Evolutionary conservation across 2,329 filamentous ascomycete genomes (phyloP), one percentile per base, ranked within the genome.

Genomic region (Gaeumannomyces tritici): DNA sequence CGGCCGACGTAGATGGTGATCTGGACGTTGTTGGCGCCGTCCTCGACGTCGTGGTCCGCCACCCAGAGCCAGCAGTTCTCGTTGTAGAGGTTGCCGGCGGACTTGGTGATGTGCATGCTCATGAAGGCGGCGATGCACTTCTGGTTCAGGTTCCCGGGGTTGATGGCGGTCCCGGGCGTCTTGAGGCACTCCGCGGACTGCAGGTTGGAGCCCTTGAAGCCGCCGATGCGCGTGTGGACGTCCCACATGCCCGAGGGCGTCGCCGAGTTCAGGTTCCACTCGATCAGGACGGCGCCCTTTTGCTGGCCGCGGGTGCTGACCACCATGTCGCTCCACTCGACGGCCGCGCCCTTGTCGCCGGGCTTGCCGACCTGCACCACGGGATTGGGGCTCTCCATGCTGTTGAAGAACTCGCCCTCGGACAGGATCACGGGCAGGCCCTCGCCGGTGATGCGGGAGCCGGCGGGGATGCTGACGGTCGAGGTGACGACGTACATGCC

Each of bases 271-370:
- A 92, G 76, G 70, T 93, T 93, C 79, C 87, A 92, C 70, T 93
- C 81, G 63, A 92, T 84, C 8, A 92, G 75, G 9, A 88, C 79
- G 1, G 89, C 89, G 5, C 90, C 90, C 1, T 83, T 79, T 42
- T 86, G 80, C 35, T 85, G 75, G 2, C 88, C 88, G 64, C 84
- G 80, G 0, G 88, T 90, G 63, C 82, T 83, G 18, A 93, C 78
- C 59, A 93, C 82, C 68, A 89, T 84, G 70, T 93, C 89, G 5
- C 83, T 85, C 78, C 87, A 85, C 71, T 93, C 89, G 24, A 93
- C 77, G 18, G 76, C 60, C 27, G 47, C 77, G 7, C 90, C 90
- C 12, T 72, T 72, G 28, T 91, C 83, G 3, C 88, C 87, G 0
- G 83, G 76, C 3, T 69, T 73, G 15, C 84, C 85, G 4, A 88